These are phyloP conservation scores for Ophiocordyceps camponoti-saundersi DNA, from an alignment of 2,329 filamentous ascomycete species.

Conservation along the genomic window DNA sequence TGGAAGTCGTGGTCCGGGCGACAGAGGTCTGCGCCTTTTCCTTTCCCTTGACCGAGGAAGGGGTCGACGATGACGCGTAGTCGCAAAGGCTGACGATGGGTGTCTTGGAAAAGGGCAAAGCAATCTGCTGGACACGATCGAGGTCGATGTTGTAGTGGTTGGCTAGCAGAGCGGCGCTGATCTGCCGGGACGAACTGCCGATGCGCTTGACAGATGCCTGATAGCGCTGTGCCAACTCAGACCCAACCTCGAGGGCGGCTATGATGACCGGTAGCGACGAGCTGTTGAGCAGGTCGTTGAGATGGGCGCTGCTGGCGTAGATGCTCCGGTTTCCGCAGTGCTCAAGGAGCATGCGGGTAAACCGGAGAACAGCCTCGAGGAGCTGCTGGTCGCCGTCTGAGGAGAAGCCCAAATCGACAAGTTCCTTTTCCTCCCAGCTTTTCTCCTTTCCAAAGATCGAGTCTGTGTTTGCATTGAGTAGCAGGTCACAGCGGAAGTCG, in stretches of 20 bases:
- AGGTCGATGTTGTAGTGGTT: slow-evolving; percentile 72
- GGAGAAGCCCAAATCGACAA: slow-evolving; percentile 45
- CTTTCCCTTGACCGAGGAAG: slow-evolving; percentile 53
- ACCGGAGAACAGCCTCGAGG: slow-evolving; percentile 63
- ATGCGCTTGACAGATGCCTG: slow-evolving; percentile 73
- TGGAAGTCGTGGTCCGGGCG: slow-evolving; percentile 33
- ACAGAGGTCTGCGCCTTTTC: slow-evolving; percentile 38
- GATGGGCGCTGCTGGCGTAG: slow-evolving; percentile 80
- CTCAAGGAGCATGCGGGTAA: slow-evolving; percentile 76
- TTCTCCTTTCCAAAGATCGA: slow-evolving; percentile 31
- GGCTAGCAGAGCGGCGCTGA: slow-evolving; percentile 57
- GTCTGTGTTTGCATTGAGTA: slow-evolving; percentile 39
- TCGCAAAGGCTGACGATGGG: slow-evolving; percentile 35
- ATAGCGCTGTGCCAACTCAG: slow-evolving; percentile 82
- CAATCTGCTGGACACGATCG: slow-evolving; percentile 71
- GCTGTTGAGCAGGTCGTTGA: slow-evolving; percentile 80
- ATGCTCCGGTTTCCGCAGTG: slow-evolving; percentile 95
- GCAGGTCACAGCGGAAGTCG: slow-evolving; percentile 52
- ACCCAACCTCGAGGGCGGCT: slow-evolving; percentile 60
- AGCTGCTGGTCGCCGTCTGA: slow-evolving; percentile 66
- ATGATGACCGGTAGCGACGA: slow-evolving; percentile 67
- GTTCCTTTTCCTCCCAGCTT: slow-evolving; percentile 24
- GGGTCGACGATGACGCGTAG: slow-evolving; percentile 33
- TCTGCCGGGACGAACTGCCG: slow-evolving; percentile 43
- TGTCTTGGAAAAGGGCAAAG: slow-evolving; percentile 66